A percentile compares a stretch with the other conserved stretches of the same genome.
Evolutionary conservation across 1,284 basidiomycete genomes (phyloP).

Genomic region (Pseudozyma hubeiensis): DNA sequence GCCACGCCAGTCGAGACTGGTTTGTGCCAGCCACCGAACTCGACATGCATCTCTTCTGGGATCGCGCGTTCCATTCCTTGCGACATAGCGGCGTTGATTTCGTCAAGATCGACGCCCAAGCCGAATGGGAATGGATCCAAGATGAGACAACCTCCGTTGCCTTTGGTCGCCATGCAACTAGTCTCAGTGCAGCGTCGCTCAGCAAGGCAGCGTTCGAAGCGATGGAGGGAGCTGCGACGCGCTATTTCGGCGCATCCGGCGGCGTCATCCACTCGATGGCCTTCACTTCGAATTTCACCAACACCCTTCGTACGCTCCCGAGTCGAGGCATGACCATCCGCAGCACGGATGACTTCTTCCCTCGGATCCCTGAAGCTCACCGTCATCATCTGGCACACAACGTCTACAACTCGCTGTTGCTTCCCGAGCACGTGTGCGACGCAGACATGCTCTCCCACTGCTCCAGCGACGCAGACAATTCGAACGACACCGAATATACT

Average conservation of each 20-base stretch:
- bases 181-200: not conserved
- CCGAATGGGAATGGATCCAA: conserved; percentile 47
- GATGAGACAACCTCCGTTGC: not conserved
- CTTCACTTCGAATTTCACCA: conserved; percentile 24
- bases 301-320: conserved; percentile 33
- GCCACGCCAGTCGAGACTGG: conserved; percentile 67
- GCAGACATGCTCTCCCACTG: conserved; percentile 64
- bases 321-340: conserved; percentile 26
- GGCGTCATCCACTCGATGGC: conserved; percentile 64
- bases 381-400: conserved; percentile 62
- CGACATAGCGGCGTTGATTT: conserved; percentile 59
- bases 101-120: conserved; percentile 68
- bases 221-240: conserved; percentile 48
- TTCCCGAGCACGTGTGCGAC: conserved; percentile 49
- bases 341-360: conserved; percentile 63
- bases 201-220: conserved; percentile 31
- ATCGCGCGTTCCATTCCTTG: conserved; percentile 56
- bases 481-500: conserved; percentile 21
- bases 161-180: not conserved
- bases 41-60: conserved; percentile 53
- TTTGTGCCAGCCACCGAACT: conserved; percentile 34
- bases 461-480: conserved; percentile 5
- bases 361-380: conserved; percentile 57
- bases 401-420: conserved; percentile 47
- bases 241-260: conserved; percentile 50